Percentiles rank a stretch among this genome's conserved stretches.
These are phyloP conservation scores for Aspergillus pseudoglaucus DNA, from an alignment of 2,329 filamentous ascomycete species.

Conservation along the genomic window DNA sequence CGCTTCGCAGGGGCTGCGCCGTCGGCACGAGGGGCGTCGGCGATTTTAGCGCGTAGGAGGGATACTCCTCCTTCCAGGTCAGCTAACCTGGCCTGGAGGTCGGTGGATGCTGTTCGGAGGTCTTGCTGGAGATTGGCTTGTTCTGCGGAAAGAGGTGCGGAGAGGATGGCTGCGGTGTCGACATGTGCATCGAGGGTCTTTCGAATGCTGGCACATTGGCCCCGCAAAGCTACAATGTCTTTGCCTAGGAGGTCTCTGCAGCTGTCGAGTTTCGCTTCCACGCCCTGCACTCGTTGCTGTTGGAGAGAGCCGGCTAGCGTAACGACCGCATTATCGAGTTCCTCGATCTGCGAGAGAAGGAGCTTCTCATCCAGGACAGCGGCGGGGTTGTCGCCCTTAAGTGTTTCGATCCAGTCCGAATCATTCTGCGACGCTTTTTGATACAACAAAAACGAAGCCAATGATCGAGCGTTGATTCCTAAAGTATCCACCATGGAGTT, in stretches of 20 bases:
- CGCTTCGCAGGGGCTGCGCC: constrained; percentile 45
- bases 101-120: constrained; percentile 67
- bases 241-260: constrained; percentile 60
- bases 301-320: constrained; percentile 61
- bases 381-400: constrained; percentile 48
- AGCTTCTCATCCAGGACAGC: constrained; percentile 67
- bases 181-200: constrained; percentile 64
- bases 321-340: constrained; percentile 59
- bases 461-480: constrained; percentile 71
- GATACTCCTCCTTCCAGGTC: constrained; percentile 75
- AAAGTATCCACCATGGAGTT: constrained; percentile 87
- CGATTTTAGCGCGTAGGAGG: constrained; percentile 71
- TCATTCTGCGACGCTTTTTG: constrained; percentile 38
- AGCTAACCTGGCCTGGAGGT: constrained; percentile 65
- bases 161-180: constrained; percentile 62
- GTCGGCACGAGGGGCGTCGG: constrained; percentile 47
- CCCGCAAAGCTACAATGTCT: constrained; percentile 65
- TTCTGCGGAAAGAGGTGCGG: constrained; percentile 74
- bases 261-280: constrained; percentile 61
- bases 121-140: constrained; percentile 78
- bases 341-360: constrained; percentile 68
- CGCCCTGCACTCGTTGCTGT: constrained; percentile 60
- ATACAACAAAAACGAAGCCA: constrained; percentile 51
- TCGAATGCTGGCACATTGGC: constrained; percentile 70
- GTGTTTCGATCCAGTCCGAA: constrained; percentile 38